Base-by-base conservation (phyloP, 164 flowering plant species). In the Kingdonia uniflora region DNA sequence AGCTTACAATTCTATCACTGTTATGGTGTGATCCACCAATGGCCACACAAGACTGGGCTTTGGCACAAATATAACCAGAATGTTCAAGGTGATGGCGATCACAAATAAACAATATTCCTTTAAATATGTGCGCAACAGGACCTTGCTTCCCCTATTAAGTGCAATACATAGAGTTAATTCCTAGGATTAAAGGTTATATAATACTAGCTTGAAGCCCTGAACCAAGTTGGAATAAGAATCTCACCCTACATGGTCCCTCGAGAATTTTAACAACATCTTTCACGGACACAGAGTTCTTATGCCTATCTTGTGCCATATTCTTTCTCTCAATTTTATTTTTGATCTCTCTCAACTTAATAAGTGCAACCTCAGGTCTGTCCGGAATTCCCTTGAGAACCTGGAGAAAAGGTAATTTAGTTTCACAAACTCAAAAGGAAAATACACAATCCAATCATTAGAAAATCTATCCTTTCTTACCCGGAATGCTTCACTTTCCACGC, bases 21-120 rank as follows among this genome's bases (percentile, higher is more conserved):
- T 68, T 73, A 6, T 77, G 58, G 42, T 82, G 91, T 55, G 95
- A 77, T 49, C 96, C 99, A 54, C 97, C 99, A n/a, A 94, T 77
- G 12, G 79, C 67, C 49, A 70, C 58, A 70, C 97, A 89, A 37
- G 84, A 76, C 43, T 77, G 79, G 17, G 97, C 65, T 67, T 87
- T n/a, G n/a, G 78, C 90, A 74, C 99, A 94, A 23, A 94, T 87
- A 62, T 77, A 94, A 24, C 99, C 99, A 58, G 95, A 95, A 76
- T 94, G 95, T 73, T 94, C 97, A 52, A 87, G 86, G 62, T 94
- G 96, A 77, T 89, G 97, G 19, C 97, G 85, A 56, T 94, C 97
- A 72, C 68, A 71, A 19, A 94, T 74, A 68, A 94, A 94, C 64
- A 94, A 49, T 37, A 89, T 56, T 52, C 99, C 95, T 69, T 70